Evolutionary conservation across 2,329 filamentous ascomycete genomes (phyloP), one percentile per base, ranked within the genome.

Genomic region (Nemania sp.): DNA sequence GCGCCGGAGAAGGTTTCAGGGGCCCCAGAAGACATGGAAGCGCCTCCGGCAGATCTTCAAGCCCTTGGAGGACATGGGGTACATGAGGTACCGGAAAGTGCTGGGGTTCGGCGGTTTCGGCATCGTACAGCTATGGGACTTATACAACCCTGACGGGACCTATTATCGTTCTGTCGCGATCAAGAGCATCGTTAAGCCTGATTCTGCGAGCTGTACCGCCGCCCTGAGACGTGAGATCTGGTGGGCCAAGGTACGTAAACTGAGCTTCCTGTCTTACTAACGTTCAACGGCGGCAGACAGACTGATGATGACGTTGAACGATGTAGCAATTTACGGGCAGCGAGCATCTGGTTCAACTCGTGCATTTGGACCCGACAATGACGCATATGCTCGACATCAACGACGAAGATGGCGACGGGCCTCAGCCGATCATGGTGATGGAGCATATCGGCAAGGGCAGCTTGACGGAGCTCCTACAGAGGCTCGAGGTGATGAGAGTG

Each of bases 51-150:
- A 1, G 0, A 6, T 5, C 9, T 48, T 64, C 1, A 10, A 13
- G 12, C 6, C 35, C 2, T 56, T 34, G 10, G 54, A 61, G 47
- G 25, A 51, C 0, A 0, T 6, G 5, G 45, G 32, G 0, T 35
- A 45, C 21, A 21, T 64, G 29, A 52, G 18, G 21, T 64, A 64
- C 42, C 12, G 21, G 1, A 55, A 11, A 21, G 58, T 64, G 1
- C 7, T 64, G 9, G 61, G 61, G 50, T 48, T 40, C 18, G 61
- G 61, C n/a, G 61, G 61, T 2, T 61, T 55, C 25, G 61, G 61
- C 9, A 3, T 64, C 10, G 61, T 61, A 29, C 39, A 48, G 34
- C n/a, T 18, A 20, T 60, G 57, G 57, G 17, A 18, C n/a, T 12
- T 54, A 25, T 20, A 40, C 3, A n/a, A 37, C 18, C 11, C 11